Base-by-base conservation (phyloP, 441 rosid genomes). In the Populus hybrid region DNA sequence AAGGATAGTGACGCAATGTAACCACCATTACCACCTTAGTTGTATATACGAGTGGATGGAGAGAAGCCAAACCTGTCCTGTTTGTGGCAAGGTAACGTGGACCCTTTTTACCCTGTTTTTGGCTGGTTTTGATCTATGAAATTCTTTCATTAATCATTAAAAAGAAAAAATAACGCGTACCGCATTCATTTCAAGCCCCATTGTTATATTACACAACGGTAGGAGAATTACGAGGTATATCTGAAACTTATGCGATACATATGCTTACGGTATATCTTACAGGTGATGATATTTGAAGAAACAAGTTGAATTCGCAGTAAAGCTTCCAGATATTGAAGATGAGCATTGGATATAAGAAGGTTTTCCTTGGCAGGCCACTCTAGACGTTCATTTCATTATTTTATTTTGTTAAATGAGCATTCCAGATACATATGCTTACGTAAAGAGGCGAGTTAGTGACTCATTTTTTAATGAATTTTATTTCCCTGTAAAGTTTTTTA, bases 21-120 rank as follows among this genome's bases (percentile, higher is more conserved):
- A 84, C 30, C 94, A 86, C 72, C 75, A 80, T 69, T 89, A 79
- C 75, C 94, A 90, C 74, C 91, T 89, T 4, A 46, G 86, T 28
- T 90, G 94, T 74, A 88, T 87, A 79, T 87, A 84, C 59, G 90
- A 90, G 73, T 90, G 94, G 91, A 87, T 83, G 88, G 90, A 89
- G 83, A 86, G 92, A 87, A 88, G 90, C 65, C 24, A 78, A 75
- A 78, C 74, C 11, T 89, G 92, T 82, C 91, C 91, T n/a, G 72
- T 88, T 38, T 88, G 94, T 75, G 66, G 80, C 77, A 83, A 81
- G 91, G 92, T 90, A 78, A 50, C 38, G 50, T 16, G 32, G 67
- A 21, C n/a, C 23, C 26, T 20, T 28, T 67, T 16, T 11, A 40
- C 50, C 14, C 16, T 24, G 28, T 23, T 10, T 72, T 20, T 53